Percentiles rank a stretch among this genome's conserved stretches.
These are phyloP conservation scores for Akanthomyces lecanii DNA, from an alignment of 2,329 filamentous ascomycete species.

Conservation along the genomic window DNA sequence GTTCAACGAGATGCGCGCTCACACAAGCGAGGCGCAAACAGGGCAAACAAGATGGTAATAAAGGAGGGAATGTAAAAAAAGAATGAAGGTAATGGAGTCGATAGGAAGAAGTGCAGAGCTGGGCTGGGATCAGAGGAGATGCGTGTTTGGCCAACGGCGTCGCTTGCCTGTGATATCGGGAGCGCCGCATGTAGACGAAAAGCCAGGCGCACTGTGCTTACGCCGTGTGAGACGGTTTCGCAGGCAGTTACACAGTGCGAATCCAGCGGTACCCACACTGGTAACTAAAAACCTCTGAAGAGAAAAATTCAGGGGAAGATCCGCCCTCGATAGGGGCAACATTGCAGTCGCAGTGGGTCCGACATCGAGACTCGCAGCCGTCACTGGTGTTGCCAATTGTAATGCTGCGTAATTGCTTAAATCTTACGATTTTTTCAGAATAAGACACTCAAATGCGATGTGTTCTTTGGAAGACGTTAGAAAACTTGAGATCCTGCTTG, in stretches of 20 bases:
- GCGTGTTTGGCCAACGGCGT: not conserved
- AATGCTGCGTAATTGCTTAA: too few species aligned
- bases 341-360: not conserved
- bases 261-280: not conserved
- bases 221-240: not conserved
- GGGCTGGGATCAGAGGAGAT: not conserved
- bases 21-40: constrained; percentile 18
- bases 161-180: not conserved
- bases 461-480: too few species aligned
- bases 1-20: constrained; percentile 16
- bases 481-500: too few species aligned
- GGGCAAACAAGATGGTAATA: constrained; percentile 5
- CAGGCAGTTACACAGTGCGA: not conserved
- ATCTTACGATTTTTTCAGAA: too few species aligned
- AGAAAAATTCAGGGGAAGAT: constrained; percentile 12
- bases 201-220: not conserved
- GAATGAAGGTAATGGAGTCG: not conserved
- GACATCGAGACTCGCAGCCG: not conserved
- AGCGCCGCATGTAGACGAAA: not conserved
- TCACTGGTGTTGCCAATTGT: too few species aligned
- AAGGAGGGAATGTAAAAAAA: not conserved
- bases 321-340: constrained; percentile 5
- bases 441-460: too few species aligned
- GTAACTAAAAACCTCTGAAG: not conserved
- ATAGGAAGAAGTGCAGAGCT: not conserved